These are phyloP conservation scores for Phytophthora constricta DNA, from an alignment of 352 stramenopile species.

Conservation along the genomic window DNA sequence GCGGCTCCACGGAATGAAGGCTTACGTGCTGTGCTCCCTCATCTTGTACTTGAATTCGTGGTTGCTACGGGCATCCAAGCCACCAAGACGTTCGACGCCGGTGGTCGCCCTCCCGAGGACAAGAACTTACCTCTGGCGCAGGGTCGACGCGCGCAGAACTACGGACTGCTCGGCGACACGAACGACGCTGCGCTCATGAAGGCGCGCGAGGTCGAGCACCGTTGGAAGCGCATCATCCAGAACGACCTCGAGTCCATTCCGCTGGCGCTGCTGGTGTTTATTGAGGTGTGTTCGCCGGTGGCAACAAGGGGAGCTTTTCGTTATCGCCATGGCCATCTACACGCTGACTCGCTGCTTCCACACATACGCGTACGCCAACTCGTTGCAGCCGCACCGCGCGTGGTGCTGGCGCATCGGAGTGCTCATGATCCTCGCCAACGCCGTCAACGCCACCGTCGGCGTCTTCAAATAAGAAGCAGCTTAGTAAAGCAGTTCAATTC, in stretches of 20 bases:
- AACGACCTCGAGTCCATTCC: conserved; percentile 64
- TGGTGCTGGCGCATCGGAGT: conserved; percentile 59
- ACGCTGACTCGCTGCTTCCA: conserved; percentile 51
- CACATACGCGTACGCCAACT: conserved; percentile 59
- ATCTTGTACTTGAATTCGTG: conserved; percentile 56
- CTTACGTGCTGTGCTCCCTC: conserved; percentile 41
- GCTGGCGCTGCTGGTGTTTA: conserved; percentile 43
- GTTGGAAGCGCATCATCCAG: conserved; percentile 52
- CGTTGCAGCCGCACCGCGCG: conserved; percentile 55
- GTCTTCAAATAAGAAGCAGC: conserved; percentile 42
- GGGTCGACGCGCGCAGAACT: conserved; percentile 42
- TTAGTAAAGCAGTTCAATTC: too few relatives aligned
- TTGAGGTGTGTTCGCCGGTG: conserved; percentile 33
- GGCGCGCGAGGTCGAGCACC: conserved; percentile 44
- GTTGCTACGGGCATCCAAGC: conserved; percentile 39
- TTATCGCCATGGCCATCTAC: conserved; percentile 37
- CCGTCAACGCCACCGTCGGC: conserved; percentile 46
- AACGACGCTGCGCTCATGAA: conserved; percentile 34
- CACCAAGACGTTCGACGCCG: conserved; percentile 47
- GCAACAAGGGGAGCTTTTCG: conserved; percentile 43
- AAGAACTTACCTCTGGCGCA: conserved; percentile 43
- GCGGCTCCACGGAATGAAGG: conserved; percentile 36
- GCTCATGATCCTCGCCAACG: conserved; percentile 41
- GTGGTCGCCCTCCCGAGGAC: conserved; percentile 43
- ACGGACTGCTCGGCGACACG: conserved; percentile 31